These are phyloP conservation scores for Alloteropsis semialata DNA, from an alignment of 176 grass and related monocot species.

Conservation along the genomic window DNA sequence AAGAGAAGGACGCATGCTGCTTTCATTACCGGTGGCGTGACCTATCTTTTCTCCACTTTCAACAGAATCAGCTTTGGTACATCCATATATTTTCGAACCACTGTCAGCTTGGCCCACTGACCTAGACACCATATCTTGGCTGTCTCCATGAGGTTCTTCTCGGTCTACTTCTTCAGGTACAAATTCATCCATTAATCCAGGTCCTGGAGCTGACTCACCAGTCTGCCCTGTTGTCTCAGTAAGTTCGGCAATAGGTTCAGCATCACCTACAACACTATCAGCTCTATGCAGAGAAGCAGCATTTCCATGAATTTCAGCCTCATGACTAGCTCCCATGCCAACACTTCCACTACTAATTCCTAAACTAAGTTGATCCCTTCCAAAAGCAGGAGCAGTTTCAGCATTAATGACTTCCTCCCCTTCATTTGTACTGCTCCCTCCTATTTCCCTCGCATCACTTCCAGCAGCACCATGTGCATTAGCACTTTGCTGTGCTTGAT, in stretches of 20 bases:
- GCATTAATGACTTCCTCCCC: conserved; percentile 94
- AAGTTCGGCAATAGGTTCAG: conserved; percentile 79
- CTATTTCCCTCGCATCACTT: conserved; percentile 84
- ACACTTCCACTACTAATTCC: conserved; percentile 94
- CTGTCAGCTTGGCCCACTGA: conserved; percentile 84
- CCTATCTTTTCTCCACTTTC: conserved; percentile 89
- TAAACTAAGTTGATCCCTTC: conserved; percentile 79
- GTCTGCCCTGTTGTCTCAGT: conserved; percentile 96
- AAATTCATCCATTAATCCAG: conserved; percentile 81
- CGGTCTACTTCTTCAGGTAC: conserved; percentile 68
- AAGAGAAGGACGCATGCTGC: conserved; percentile 69
- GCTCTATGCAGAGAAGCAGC: conserved; percentile 85
- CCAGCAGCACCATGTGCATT: conserved; percentile 75
- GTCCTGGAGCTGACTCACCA: conserved; percentile 83
- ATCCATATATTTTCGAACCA: conserved; percentile 87
- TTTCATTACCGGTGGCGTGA: conserved; percentile 52
- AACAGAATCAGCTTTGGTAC: conserved; percentile 85
- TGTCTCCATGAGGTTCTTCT: conserved; percentile 70
- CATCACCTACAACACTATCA: conserved; percentile 79
- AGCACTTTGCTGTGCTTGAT: conserved; percentile 92
- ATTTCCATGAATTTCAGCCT: conserved; percentile 97
- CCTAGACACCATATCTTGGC: conserved; percentile 84
- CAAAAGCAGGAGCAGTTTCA: conserved; percentile 68
- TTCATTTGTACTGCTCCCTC: conserved; percentile 95
- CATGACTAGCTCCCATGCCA: conserved; percentile 96